Evolutionary conservation across 768 basidiomycete genomes (phyloP), one percentile per base, ranked within the genome.

Genomic region (Collybia nuda): DNA sequence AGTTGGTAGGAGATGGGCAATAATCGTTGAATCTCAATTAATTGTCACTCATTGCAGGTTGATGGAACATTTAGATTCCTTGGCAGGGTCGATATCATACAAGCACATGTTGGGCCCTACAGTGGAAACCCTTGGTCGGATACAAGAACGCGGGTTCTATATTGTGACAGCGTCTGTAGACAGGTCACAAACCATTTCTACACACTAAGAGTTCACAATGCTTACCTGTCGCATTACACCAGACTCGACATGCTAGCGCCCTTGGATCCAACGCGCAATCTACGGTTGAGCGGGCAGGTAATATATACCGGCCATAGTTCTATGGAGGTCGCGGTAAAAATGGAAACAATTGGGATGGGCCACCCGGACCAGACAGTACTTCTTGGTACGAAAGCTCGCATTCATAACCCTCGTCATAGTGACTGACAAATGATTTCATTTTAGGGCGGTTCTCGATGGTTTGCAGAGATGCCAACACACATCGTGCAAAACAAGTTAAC

Each of bases 401-500:
- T 28, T 21, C 24, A 8, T 24, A 22, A 21, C 23, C 6, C 6
- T 35, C 3, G n/a, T 21, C 6, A 9, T 19, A 40, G 22, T 32
- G 14, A 9, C 32, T 38, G 23, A 41, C 42, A 18, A 17, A 51
- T 9, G 15, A 15, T 39, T 29, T 37, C 23, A 15, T 41, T 15
- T 23, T 35, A 90, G 91, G 92, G n/a, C 82, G 90, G n/a, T 93
- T 93, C 70, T 85, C 86, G 0, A 93, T 93, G 90, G 90, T 93
- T 6, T 91, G 88, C 62, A 72, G 90, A 50, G 85, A 92, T 59
- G 79, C 86, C 0, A 63, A 65, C 12, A 88, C 87, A 2, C 81
- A 85, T 53, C 77, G 75, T 44, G 83, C 90, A 0, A 71, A 76
- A 32, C 67, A 77, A 7, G 83, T 93, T 21, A 85, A 87, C 56